phyloP scores from a whole-genome alignment of 2,329 filamentous ascomycete genomes.

The Madurella mycetomatis region DNA sequence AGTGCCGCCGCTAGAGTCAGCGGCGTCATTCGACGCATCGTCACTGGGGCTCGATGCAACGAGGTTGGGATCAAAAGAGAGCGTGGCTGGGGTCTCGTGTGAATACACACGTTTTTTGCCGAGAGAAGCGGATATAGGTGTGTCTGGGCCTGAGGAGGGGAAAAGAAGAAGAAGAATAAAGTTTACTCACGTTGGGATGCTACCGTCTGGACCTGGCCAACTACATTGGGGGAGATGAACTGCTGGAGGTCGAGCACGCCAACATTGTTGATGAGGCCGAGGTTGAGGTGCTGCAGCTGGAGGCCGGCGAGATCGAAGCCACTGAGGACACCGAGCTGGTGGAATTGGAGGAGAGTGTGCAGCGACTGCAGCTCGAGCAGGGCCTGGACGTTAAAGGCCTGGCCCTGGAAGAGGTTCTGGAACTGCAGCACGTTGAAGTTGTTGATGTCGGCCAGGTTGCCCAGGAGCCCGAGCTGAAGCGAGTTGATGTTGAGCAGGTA shows the following conservation, averaged over 20 bases:
- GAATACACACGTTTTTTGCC: constrained; percentile 24
- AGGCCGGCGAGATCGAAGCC: constrained; percentile 27
- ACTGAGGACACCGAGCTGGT: constrained; percentile 30
- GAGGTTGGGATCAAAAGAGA: constrained; percentile 12
- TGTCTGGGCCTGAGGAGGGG: neutral
- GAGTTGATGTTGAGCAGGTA: constrained; percentile 46
- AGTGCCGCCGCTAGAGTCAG: neutral
- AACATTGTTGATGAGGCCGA: constrained; percentile 29
- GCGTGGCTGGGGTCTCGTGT: constrained; percentile 21
- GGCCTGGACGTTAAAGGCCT: constrained; percentile 39
- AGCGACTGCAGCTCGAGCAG: constrained; percentile 40
- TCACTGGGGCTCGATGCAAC: constrained; percentile 5
- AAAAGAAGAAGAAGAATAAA: constrained; percentile 3
- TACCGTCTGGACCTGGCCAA: constrained; percentile 32
- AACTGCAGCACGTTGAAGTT: constrained; percentile 44
- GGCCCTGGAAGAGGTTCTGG: constrained; percentile 38
- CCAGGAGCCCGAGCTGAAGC: constrained; percentile 41
- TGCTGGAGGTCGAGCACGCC: constrained; percentile 31
- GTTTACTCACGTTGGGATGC: constrained; percentile 23
- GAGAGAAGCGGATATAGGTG: neutral
- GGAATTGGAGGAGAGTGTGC: constrained; percentile 35
- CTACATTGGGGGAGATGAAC: constrained; percentile 29
- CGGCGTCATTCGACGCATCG: constrained; percentile 1
- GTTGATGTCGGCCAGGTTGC: constrained; percentile 39
- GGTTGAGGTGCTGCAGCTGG: constrained; percentile 27